phyloP scores from a whole-genome alignment of 305 asterid genomes.

The Plantago lanceolata region DNA sequence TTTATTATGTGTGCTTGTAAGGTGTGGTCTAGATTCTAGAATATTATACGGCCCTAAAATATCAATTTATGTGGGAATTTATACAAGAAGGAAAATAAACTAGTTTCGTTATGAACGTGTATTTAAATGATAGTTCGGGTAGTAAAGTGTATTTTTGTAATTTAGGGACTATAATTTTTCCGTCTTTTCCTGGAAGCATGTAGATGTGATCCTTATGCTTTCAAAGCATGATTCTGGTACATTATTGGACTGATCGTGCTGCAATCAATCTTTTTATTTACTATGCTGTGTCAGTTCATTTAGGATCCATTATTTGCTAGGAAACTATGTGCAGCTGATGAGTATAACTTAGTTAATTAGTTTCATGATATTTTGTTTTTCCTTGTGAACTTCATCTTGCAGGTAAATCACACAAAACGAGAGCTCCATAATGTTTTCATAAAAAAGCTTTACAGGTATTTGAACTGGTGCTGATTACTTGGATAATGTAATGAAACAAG shows the following conservation, averaged over 20 bases:
- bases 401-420: constrained; percentile 95
- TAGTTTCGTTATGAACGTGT: too few species aligned
- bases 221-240: not conserved
- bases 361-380: constrained; percentile 17
- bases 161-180: too few species aligned
- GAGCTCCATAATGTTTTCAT: constrained; percentile 92
- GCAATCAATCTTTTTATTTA: not conserved
- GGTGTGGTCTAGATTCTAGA: too few species aligned
- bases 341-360: not conserved
- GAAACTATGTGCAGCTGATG: not conserved
- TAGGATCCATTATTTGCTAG: constrained; percentile 6
- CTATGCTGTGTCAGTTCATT: not conserved
- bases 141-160: too few species aligned
- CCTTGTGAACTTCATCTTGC: constrained; percentile 15
- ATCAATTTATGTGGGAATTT: too few species aligned
- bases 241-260: not conserved
- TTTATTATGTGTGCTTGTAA: too few species aligned
- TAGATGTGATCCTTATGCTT: not conserved
- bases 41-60: too few species aligned
- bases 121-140: too few species aligned
- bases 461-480: not conserved
- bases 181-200: not conserved
- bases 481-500: constrained; percentile 12
- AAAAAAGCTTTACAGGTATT: constrained; percentile 85
- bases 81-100: too few species aligned